Evolutionary conservation across 2,329 filamentous ascomycete species (phyloP).

Genomic region (Torrubiella hemipterigena): DNA sequence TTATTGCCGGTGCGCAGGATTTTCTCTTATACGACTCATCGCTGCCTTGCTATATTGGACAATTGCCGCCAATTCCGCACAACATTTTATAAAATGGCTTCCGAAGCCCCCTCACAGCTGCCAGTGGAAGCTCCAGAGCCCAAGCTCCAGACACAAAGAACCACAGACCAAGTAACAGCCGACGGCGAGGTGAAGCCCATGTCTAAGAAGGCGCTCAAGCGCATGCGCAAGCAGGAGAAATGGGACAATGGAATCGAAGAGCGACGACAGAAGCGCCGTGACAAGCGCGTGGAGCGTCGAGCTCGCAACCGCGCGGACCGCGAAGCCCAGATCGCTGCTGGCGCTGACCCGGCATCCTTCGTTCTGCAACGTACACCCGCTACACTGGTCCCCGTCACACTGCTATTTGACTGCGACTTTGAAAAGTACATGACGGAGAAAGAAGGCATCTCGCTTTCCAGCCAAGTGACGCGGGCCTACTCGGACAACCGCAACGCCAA

Average conservation of each 20-base stretch:
- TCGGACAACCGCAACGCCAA: conserved; percentile 66
- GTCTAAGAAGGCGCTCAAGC: conserved; percentile 83
- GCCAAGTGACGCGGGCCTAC: conserved; percentile 80
- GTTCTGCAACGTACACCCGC: conserved; percentile 20
- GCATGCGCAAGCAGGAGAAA: conserved; percentile 54
- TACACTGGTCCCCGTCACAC: conserved; percentile 58
- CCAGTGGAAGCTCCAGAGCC: neutral
- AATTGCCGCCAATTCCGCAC: too few species aligned
- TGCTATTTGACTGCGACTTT: conserved; percentile 87
- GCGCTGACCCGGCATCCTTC: conserved; percentile 25
- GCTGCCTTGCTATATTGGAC: too few species aligned
- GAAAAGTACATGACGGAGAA: conserved; percentile 81
- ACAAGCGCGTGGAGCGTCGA: conserved; percentile 37
- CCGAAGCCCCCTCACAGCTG: conserved; percentile 2
- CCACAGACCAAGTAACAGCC: conserved; percentile 4
- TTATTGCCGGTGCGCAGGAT: too few species aligned
- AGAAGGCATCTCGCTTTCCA: conserved; percentile 70
- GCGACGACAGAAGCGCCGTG: conserved; percentile 40
- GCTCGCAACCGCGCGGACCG: conserved; percentile 37
- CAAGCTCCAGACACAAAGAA: neutral
- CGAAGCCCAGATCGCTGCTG: conserved; percentile 35
- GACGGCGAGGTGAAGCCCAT: too few species aligned
- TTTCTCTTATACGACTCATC: too few species aligned
- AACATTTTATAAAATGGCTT: too few species aligned
- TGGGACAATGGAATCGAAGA: conserved; percentile 64